Evolutionary conservation across 805 yeast genomes (phyloP).

Genomic region (Saturnispora halmiae): DNA sequence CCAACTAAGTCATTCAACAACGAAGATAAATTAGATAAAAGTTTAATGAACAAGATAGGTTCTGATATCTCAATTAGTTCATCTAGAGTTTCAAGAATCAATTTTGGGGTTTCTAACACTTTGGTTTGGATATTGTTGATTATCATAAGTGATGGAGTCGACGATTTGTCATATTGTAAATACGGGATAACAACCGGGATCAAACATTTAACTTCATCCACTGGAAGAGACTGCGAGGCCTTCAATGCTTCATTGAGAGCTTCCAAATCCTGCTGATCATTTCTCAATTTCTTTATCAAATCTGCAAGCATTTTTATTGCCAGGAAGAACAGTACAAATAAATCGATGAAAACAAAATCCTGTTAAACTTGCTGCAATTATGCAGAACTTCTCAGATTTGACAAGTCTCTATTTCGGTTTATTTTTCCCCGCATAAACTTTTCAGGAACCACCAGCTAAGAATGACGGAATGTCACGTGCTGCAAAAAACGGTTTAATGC

Average conservation of each 20-base stretch:
- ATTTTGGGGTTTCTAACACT: constrained; percentile 16
- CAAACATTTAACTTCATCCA: neutral
- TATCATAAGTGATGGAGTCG: constrained; percentile 8
- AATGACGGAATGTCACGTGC: no score
- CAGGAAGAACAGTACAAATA: no score
- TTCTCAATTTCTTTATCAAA: no score
- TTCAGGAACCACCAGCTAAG: no score
- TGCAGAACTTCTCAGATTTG: no score
- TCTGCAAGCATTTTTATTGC: no score
- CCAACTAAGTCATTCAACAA: constrained; percentile 15
- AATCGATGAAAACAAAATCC: no score
- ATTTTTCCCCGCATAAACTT: no score
- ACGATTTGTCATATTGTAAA: constrained; percentile 1
- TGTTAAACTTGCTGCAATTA: no score
- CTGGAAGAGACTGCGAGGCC: neutral
- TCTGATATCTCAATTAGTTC: constrained; percentile 15
- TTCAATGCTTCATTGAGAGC: no score
- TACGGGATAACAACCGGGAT: constrained; percentile 6
- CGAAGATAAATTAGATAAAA: constrained; percentile 19
- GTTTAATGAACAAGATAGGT: constrained; percentile 14
- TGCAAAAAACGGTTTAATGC: no score
- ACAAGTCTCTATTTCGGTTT: no score
- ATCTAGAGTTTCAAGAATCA: constrained; percentile 15
- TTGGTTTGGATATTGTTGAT: constrained; percentile 3
- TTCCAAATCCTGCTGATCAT: neutral